A percentile compares a stretch with the other conserved stretches of the same genome.
phyloP scores from a whole-genome alignment of 768 basidiomycete species.

The Tylopilus sp. region DNA sequence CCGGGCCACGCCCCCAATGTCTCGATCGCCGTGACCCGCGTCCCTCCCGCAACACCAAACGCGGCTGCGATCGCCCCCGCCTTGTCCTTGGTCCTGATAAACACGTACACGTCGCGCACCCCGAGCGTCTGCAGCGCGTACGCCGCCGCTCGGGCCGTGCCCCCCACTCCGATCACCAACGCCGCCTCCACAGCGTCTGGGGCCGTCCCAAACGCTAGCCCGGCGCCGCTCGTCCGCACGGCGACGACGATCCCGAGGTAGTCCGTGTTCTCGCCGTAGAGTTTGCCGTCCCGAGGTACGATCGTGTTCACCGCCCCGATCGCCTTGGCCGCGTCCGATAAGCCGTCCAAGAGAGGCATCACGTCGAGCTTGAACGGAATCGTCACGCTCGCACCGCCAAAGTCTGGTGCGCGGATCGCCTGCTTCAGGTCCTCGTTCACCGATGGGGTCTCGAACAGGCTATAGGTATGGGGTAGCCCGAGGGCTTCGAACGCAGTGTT shows the following conservation, averaged over 20 bases:
- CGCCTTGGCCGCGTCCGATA: constrained; percentile 75
- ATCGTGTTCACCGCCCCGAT: constrained; percentile 98
- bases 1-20: constrained; percentile 54
- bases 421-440: constrained; percentile 65
- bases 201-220: constrained; percentile 9
- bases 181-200: constrained; percentile 39
- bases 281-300: constrained; percentile 42
- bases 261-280: constrained; percentile 94
- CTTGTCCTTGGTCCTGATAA: constrained; percentile 77
- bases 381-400: constrained; percentile 95
- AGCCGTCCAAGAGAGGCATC: constrained; percentile 73
- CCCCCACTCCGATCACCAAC: constrained; percentile 92
- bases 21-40: constrained; percentile 58
- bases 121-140: constrained; percentile 78
- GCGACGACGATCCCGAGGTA: constrained; percentile 82
- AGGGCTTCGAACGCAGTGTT: constrained; percentile 81
- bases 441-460: constrained; percentile 66
- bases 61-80: constrained; percentile 64
- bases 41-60: constrained; percentile 45
- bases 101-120: constrained; percentile 72
- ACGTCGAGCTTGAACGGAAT: constrained; percentile 94
- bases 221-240: constrained; percentile 42
- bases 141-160: constrained; percentile 91
- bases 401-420: constrained; percentile 61
- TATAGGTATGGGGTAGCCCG: constrained; percentile 82